These are phyloP conservation scores for Pichia heedii DNA, from an alignment of 805 yeast genomes.

Conservation along the genomic window DNA sequence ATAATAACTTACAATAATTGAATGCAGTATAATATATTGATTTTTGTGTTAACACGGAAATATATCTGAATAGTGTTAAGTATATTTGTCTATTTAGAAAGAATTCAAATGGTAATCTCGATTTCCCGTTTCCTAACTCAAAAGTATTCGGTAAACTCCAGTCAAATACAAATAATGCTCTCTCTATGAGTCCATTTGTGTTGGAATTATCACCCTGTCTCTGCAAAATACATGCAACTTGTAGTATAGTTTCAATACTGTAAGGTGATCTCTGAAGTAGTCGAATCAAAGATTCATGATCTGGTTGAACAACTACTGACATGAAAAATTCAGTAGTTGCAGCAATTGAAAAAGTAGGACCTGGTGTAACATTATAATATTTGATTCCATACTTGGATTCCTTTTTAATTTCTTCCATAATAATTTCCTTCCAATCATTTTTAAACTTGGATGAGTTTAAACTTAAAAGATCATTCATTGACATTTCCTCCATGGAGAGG, in stretches of 20 bases:
- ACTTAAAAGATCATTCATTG: slow-evolving; percentile 29
- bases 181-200: slow-evolving; percentile 65
- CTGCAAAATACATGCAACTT: slow-evolving; percentile 62
- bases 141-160: slow-evolving; percentile 57
- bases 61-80: slow-evolving; percentile 62
- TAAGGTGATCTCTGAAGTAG: slow-evolving; percentile 58
- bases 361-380: slow-evolving; percentile 43
- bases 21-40: slow-evolving; percentile 74
- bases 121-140: slow-evolving; percentile 45
- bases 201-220: slow-evolving; percentile 72
- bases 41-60: slow-evolving; percentile 61
- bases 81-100: slow-evolving; percentile 73
- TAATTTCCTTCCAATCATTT: slow-evolving; percentile 42
- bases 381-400: slow-evolving; percentile 39
- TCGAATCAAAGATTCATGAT: slow-evolving; percentile 61
- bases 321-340: slow-evolving; percentile 42
- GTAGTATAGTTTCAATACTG: slow-evolving; percentile 69
- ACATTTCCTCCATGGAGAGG: slow-evolving; percentile 48
- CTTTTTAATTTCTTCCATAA: slow-evolving; percentile 31
- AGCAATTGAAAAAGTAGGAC: slow-evolving; percentile 22
- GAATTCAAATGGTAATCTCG: slow-evolving; percentile 66
- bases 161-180: slow-evolving; percentile 73
- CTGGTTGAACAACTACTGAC: slow-evolving; percentile 63
- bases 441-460: slow-evolving; percentile 23
- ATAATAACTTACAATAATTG: slow-evolving; percentile 59